Evolutionary conservation across 2,329 filamentous ascomycete genomes (phyloP), one percentile per base, ranked within the genome.

Genomic region (Lecanicillium sp.): DNA sequence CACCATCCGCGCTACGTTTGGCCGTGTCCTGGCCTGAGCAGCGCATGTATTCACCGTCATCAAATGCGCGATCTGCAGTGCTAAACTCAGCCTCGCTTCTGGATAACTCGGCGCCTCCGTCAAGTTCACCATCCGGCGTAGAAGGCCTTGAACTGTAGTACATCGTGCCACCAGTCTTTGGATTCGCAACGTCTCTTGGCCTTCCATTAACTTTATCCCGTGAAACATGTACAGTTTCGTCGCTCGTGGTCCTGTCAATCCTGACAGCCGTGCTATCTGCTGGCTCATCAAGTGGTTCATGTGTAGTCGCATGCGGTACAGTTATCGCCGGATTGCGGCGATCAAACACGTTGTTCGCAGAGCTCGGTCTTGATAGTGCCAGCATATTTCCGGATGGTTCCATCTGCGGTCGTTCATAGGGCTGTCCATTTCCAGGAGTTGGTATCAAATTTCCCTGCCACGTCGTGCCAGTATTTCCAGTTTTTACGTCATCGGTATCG

Each of bases 51-150:
- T 25, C 22, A 5, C 7, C 13, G 14, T 31, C 15, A 7, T 31
- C 29, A 31, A 31, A 31, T 6, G 29, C 6, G 13, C 29, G 13
- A 31, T 37, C 30, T 13, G 34, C 17, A n/a, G 29, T 17, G 17
- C 38, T 41, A 15, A 35, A 34, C 13, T 30, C 40, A 12, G 40
- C 37, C 12, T 42, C 40, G 35, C 40, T 42, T 15, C 40, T 14
- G 14, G 32, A 20, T 9, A 42, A 28, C 13, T 42, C 25, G 17
- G 40, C 40, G 18, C 40, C 40, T 17, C 40, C 40, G 6, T 38
- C 40, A 5, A 38, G 22, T 9, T 42, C 40, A 19, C 35, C 27
- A 15, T 42, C 40, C 11, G 40, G 35, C 6, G 29, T 38, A 9
- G 40, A 42, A 11, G 35, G 29, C n/a, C 40, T 29, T 13, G 40